Percentiles rank a stretch among this genome's conserved stretches.
Evolutionary conservation across 306 rosid genomes (phyloP).

Genomic region (Glycine latifolia): DNA sequence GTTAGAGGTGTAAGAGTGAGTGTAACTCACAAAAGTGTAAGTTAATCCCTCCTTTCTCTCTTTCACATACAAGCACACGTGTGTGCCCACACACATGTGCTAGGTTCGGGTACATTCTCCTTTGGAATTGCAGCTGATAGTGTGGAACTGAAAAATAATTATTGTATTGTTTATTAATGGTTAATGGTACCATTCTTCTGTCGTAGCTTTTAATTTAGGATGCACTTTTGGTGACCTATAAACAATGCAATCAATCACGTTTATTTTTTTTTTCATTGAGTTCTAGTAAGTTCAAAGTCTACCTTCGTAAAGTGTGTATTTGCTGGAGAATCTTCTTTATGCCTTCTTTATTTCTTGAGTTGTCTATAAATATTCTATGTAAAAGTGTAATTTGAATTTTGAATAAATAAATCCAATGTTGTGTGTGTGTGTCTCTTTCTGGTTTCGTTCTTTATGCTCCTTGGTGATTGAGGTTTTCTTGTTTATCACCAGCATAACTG

Average conservation of each 20-base stretch:
- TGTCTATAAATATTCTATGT: constrained; percentile 4
- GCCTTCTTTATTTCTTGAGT: constrained; percentile 31
- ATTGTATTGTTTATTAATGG: constrained; percentile 4
- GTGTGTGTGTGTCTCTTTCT: constrained; percentile 1
- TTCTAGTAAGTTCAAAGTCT: constrained; percentile 25
- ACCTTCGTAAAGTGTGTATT: neutral
- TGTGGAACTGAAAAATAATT: constrained; percentile 12
- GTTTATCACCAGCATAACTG: neutral
- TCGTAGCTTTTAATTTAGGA: neutral
- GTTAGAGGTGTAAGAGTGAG: neutral
- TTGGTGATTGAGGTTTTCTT: constrained; percentile 38
- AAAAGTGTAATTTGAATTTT: constrained; percentile 33
- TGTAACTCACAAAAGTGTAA: too few relatives aligned
- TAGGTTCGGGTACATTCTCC: neutral
- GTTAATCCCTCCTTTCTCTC: neutral
- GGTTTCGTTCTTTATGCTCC: constrained; percentile 24
- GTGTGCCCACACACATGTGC: neutral
- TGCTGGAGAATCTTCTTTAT: constrained; percentile 10
- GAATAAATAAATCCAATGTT: constrained; percentile 30
- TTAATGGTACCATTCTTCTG: neutral
- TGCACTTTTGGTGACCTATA: constrained; percentile 18
- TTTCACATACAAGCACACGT: neutral
- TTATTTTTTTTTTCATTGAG: constrained; percentile 6
- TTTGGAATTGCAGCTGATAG: neutral
- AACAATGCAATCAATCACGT: constrained; percentile 5